Base-by-base conservation (phyloP, 2,329 filamentous ascomycete species). In the Penicillium sp. region DNA sequence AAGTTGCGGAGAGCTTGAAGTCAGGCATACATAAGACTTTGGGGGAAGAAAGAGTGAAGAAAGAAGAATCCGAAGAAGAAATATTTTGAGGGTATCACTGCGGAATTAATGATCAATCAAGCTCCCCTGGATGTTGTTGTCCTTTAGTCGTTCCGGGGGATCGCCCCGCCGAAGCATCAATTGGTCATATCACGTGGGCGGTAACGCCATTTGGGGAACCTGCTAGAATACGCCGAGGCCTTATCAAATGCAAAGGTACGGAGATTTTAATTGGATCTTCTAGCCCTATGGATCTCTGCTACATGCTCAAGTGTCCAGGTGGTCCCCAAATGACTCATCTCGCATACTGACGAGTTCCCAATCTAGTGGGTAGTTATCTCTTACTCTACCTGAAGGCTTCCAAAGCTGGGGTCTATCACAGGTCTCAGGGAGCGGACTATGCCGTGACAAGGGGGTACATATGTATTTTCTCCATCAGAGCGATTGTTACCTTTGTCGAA, bases 1-100 rank as follows among this genome's bases (percentile, higher is more conserved):
- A 84, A 71, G 91, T 89, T 67, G 93, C 92, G 61, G 94, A 96
- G 71, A 99, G 86, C 84, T 93, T 96, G 83, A 91, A 97, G 73
- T 92, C 88, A 76, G 83, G 80, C 89, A 93, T 93, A 68, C 64
- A 75, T 69, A 69, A 70, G 62, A 65, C 60, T 50, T 41, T 29
- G 41, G 19, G 15, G 17, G 15, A 19, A 29, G 29, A 45, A n/a
- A 19, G 10, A 41, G 35, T 37, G 43, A 57, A 45, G 17, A 7
- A 46, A 51, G 21, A 51, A 40, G 43, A 55, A 31, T 27, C 42
- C 7, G 35, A 47, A 47, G 15, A 29, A 58, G 46, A 21, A 54
- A 47, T 37, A 55, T 25, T 17, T 6, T 9, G 48, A 47, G 43
- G 53, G 27, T 54, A 52, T 47, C 46, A 59, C 54, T 25, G 47